Evolutionary conservation across 2,329 filamentous ascomycete species (phyloP).

Genomic region (Fusarium longipes): DNA sequence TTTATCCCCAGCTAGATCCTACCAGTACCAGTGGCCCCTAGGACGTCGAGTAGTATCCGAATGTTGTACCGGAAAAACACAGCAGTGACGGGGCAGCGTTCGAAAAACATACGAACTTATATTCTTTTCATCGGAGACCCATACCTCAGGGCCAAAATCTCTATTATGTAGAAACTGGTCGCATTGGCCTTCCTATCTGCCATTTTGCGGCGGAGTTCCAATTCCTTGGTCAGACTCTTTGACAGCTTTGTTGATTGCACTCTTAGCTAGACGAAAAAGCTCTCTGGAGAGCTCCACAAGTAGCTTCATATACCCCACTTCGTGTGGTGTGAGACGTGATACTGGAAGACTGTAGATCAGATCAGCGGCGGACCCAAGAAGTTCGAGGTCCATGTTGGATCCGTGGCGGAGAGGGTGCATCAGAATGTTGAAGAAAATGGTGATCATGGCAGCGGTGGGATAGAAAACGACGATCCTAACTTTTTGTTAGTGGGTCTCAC

Average conservation of each 20-base stretch:
- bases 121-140: background rate
- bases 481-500: background rate
- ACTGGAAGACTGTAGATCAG: constrained; percentile 57
- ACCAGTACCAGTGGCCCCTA: no score
- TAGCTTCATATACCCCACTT: constrained; percentile 54
- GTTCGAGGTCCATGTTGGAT: constrained; percentile 58
- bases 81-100: no score
- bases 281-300: constrained; percentile 59
- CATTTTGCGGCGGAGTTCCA: background rate
- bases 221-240: background rate
- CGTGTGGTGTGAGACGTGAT: constrained; percentile 46
- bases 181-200: background rate
- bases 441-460: constrained; percentile 64
- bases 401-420: constrained; percentile 58
- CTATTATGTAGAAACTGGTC: background rate
- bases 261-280: constrained; percentile 55
- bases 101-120: no score
- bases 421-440: constrained; percentile 66
- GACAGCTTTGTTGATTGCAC: constrained; percentile 51
- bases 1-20: no score
- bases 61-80: no score
- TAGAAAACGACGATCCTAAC: constrained; percentile 67
- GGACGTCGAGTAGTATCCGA: no score
- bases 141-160: background rate
- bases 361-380: constrained; percentile 56